Conservation (phyloP, 2,329 filamentous ascomycete species). For the Ascochyta lentis region DNA sequence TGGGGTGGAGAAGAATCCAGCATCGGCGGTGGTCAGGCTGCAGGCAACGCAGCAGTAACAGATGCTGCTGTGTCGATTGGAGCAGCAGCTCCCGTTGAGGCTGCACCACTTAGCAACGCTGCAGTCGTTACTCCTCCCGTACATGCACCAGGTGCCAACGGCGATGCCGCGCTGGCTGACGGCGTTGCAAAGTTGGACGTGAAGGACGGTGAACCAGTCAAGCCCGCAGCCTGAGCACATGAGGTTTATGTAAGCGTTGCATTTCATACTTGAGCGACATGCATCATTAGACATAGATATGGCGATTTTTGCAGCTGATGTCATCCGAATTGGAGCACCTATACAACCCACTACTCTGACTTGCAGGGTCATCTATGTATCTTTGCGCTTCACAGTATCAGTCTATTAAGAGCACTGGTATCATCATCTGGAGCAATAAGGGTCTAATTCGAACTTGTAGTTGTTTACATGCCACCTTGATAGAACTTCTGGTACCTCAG, state of each 20-base stretch:
- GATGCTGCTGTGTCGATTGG: background rate
- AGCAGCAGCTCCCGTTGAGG: background rate
- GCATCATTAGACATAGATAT: too few species aligned
- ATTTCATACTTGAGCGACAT: background rate
- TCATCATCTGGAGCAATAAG: too few species aligned
- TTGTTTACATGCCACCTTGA: too few species aligned
- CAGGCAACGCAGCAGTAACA: background rate
- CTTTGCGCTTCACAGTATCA: too few species aligned
- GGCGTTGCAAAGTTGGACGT: constrained; percentile 35
- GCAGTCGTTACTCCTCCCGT: constrained; percentile 6
- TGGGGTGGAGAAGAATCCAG: constrained; percentile 64
- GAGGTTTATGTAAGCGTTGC: background rate
- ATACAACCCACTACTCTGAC: too few species aligned
- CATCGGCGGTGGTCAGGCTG: constrained; percentile 13
- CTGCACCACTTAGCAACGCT: background rate
- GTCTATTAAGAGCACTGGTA: too few species aligned
- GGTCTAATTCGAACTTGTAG: too few species aligned
- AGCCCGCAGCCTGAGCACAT: constrained; percentile 11
- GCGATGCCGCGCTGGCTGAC: constrained; percentile 22
- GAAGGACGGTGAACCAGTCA: constrained; percentile 30
- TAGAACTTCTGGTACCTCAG: too few species aligned
- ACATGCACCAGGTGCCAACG: constrained; percentile 5
- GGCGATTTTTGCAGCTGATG: too few species aligned
- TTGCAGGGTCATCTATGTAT: too few species aligned
- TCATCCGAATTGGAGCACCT: too few species aligned